Percentiles rank a stretch among this genome's conserved stretches.
phyloP scores from a whole-genome alignment of 2,329 filamentous ascomycete species.

The Trichoderma sp. region DNA sequence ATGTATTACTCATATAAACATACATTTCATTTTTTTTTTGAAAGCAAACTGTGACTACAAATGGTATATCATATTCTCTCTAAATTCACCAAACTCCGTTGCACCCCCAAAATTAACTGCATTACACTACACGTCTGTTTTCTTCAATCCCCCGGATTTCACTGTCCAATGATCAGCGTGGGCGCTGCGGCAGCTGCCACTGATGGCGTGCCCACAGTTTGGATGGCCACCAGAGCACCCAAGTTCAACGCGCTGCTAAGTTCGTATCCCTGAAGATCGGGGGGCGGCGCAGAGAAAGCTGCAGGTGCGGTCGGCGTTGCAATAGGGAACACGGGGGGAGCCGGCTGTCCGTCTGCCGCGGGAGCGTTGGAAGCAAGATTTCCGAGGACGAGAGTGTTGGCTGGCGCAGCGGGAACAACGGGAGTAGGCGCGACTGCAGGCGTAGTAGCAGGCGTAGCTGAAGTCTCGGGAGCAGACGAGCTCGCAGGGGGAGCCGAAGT shows the following conservation, averaged over 20 bases:
- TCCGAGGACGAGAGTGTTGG: constrained; percentile 10
- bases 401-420: neutral
- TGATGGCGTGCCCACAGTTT: neutral
- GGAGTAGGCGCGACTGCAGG: neutral
- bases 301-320: constrained; percentile 2
- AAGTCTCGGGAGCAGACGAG: neutral
- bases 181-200: neutral
- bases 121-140: neutral
- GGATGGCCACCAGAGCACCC: constrained; percentile 3
- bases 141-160: neutral
- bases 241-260: constrained; percentile 12
- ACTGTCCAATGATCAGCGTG: neutral
- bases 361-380: neutral
- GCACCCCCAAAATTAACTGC: neutral
- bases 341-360: constrained; percentile 5
- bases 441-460: neutral
- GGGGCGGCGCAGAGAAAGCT: constrained; percentile 8
- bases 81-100: neutral
- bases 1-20: neutral
- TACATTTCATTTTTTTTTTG: neutral
- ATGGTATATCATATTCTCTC: constrained; percentile 14
- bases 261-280: constrained; percentile 13
- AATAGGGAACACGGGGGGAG: neutral
- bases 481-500: neutral
- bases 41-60: constrained; percentile 12